Evolutionary conservation across 2,329 filamentous ascomycete species (phyloP).

Genomic region (Diaporthe sp.): DNA sequence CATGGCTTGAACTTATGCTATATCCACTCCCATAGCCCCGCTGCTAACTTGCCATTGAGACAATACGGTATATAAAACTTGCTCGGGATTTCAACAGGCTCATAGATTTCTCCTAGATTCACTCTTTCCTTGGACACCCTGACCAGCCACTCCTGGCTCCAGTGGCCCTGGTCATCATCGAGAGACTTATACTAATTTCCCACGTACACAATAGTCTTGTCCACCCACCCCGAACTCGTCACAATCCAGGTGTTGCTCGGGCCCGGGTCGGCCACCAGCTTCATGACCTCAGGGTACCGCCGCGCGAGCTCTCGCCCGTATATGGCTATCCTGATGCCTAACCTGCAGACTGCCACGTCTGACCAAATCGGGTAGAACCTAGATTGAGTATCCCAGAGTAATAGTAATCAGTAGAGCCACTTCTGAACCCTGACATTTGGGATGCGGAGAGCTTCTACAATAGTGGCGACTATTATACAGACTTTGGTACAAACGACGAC

Average conservation of each 20-base stretch:
- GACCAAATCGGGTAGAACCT: no score
- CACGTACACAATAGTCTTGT: slow-evolving; percentile 42
- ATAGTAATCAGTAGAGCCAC: no score
- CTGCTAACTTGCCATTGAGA: slow-evolving; percentile 48
- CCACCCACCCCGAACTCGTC: slow-evolving; percentile 14
- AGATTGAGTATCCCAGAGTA: no score
- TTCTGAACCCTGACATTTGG: no score
- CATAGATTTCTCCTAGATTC: slow-evolving; percentile 51
- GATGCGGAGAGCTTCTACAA: no score
- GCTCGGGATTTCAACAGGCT: slow-evolving; percentile 50
- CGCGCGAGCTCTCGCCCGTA: slow-evolving; percentile 48
- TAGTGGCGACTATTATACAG: no score
- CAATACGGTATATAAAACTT: slow-evolving; percentile 39
- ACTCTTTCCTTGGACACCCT: slow-evolving; percentile 54
- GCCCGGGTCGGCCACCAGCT: slow-evolving; percentile 48
- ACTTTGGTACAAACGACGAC: no score
- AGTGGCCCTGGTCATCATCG: slow-evolving; percentile 43
- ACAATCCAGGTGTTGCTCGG: slow-evolving; percentile 44
- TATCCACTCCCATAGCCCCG: slow-evolving; percentile 54
- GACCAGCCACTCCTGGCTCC: slow-evolving; percentile 54
- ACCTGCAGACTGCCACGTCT: no score
- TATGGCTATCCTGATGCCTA: slow-evolving; percentile 26
- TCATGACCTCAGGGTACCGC: slow-evolving; percentile 46
- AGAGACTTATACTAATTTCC: slow-evolving; percentile 41
- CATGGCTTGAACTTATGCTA: slow-evolving; percentile 50